Evolutionary conservation across 768 basidiomycete genomes (phyloP), one percentile per base, ranked within the genome.

Genomic region (Naematelia aurantialba): DNA sequence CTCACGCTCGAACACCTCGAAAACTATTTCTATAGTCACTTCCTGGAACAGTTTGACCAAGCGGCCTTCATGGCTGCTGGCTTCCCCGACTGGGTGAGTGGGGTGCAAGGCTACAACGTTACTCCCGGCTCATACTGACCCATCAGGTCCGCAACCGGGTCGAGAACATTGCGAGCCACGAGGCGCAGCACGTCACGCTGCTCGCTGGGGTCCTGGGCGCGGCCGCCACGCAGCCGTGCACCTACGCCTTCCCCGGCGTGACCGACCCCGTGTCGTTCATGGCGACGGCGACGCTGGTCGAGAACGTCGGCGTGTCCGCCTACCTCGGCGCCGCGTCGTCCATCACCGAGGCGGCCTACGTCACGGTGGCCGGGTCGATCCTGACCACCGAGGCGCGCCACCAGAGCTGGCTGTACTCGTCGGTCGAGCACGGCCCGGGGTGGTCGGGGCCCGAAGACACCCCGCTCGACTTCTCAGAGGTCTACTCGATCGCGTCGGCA

Each of bases 361-460:
- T 83, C 21, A 82, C 82, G 3, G 81, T 81, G 17, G 82, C 83
- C 3, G 86, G 80, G 1, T 81, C 80, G 19, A 87, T 89, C 64
- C 78, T 87, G 47, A 78, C 83, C 14, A 82, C 81, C 53, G 85
- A 88, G 68, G 81, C 85, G 22, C 81, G 85, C 30, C 86, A 87
- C 57, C 80, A 84, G n/a, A 78, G 81, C 1, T 88, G 85, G 85
- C 74, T 87, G 34, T 78, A 80, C 61, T 80, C 81, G 1, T 79
- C 82, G 14, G 80, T 83, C 39, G 75, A 78, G 59, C 78, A 81
- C 52, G 73, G 74, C 21, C 79, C 81, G 34, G 79, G 83, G 0
- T 87, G 85, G 85, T 82, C 81, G 52, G 80, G 81, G 2, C 78
- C 85, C 5, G 84, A 85, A 68, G 85, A 87, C 72, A 84, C 73